Base-by-base conservation (phyloP, 352 stramenopile genomes). In the Pythium folliculosum region DNA sequence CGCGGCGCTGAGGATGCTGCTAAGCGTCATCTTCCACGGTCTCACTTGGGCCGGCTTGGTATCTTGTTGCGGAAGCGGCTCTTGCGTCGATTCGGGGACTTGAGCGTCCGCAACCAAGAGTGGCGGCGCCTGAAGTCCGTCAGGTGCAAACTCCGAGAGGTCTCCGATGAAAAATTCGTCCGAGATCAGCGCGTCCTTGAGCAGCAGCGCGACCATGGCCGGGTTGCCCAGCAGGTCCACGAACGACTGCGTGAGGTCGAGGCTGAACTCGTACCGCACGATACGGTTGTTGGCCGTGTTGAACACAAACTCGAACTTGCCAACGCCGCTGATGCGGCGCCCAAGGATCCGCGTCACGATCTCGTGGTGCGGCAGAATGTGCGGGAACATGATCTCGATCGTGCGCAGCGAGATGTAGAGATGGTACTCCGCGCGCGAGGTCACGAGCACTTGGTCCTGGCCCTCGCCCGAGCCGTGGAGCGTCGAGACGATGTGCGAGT, bases 121-220 rank as follows among this genome's bases (percentile, higher is more conserved):
- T 25, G n/a, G 48, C 48, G 48, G 48, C 22, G 48, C 27, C 27
- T 32, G 27, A 32, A 5, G 27, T 23, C 32, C 19, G 21, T 60
- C 54, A 16, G 60, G 60, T 0, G 60, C 37, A 37, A 66, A 66
- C 21, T 59, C 50, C 1, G 60, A 66, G 8, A 66, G 35, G 40
- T 47, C 80, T 1, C 80, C 80, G 21, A 89, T 89, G 48, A 82
- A 62, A 22, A 53, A 80, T 25, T 89, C 80, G 35, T 89, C 74
- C 7, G 76, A 78, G 32, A 89, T 81, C 59, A 70, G 66, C 30
- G 80, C 77, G 37, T 61, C 57, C 30, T 78, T 54, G 17, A 90
- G 78, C 35, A 90, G 48, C 6, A 71, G 37, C 17, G 71, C 77
- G 2, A 90, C 56, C 1, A 81, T 71, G 14, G 55, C 45, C 1